Base-by-base conservation (phyloP, 768 basidiomycete species). In the Rhizopogon rudus region DNA sequence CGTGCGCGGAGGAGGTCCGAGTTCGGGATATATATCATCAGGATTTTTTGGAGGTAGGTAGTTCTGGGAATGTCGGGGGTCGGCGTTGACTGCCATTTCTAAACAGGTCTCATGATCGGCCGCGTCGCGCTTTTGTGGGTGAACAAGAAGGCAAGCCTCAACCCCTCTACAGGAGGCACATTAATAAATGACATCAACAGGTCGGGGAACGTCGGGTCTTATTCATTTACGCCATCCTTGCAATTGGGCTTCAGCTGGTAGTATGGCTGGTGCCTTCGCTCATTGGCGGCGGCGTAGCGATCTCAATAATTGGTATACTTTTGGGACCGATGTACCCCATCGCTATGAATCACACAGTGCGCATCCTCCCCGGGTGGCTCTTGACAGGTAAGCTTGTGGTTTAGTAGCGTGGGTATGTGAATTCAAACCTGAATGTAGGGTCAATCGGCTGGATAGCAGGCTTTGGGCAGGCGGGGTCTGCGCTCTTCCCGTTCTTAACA, bases 261-360 rank as follows among this genome's bases (percentile, higher is more conserved):
- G 72, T 91, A 40, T 91, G 88, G 88, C 74, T 85, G 29, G 79
- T 83, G 0, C 84, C 84, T 22, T 84, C 81, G 5, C 72, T 90
- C 14, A 72, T 88, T 8, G 85, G 80, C 3, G 77, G 81, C 60
- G 88, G 81, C 2, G 74, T 89, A 3, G 81, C 84, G 0, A 76
- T 88, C 22, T 77, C 85, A 2, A 60, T 88, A 44, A 70, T 88
- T 14, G 89, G 88, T 16, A 46, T 89, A 8, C 67, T 89, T 22
- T 73, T 91, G n/a, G 89, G 87, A 0, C 88, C 87, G 3, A 81
- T 90, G 72, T 90, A 86, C 63, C 87, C 86, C 1, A 80, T 88
- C 43, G 56, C 71, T 14, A 64, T 73, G 51, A 68, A 67, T 17
- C 70, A 77, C 41, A 64, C 73, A 2, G 64, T 61, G 12, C 72